Percentiles rank a stretch among this genome's conserved stretches.
Conservation (phyloP, 352 stramenopile genomes). For the Elongisporangium undulatum region DNA sequence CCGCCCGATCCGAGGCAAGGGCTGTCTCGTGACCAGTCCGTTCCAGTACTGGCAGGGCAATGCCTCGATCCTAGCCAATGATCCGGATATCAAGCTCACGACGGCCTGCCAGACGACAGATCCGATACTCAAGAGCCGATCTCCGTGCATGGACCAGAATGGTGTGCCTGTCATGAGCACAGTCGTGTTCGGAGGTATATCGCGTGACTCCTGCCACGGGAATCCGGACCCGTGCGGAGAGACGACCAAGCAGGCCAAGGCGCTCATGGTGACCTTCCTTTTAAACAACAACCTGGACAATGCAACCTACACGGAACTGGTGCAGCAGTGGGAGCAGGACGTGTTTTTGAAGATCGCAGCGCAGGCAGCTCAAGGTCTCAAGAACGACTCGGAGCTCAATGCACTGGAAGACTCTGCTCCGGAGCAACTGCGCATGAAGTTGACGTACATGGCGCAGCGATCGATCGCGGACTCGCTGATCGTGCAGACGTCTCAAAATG, state of each 20-base stretch:
- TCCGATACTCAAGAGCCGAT: conserved; percentile 31
- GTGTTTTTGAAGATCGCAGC: conserved; percentile 56
- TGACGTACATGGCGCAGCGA: conserved; percentile 85
- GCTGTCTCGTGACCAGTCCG: conserved; percentile 77
- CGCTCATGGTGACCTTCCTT: conserved; percentile 88
- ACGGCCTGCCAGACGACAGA: conserved; percentile 83
- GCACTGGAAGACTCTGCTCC: conserved; percentile 15
- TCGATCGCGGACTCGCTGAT: conserved; percentile 80
- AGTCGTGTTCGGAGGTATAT: conserved; percentile 83
- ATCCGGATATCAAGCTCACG: conserved; percentile 85
- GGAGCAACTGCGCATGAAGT: conserved; percentile 46
- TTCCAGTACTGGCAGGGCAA: conserved; percentile 80
- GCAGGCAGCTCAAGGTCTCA: conserved; percentile 1
- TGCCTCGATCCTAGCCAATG: conserved; percentile 40
- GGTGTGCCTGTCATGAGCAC: conserved; percentile 86
- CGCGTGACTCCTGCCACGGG: conserved; percentile 52
- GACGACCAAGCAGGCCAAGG: conserved; percentile 58
- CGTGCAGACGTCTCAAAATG: conserved; percentile 86
- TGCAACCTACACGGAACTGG: conserved; percentile 64
- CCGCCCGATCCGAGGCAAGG: conserved; percentile 67
- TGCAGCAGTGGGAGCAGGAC: conserved; percentile 76
- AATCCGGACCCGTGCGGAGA: conserved; percentile 86
- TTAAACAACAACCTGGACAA: conserved; percentile 74
- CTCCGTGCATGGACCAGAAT: conserved; percentile 88
- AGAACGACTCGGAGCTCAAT: conserved; percentile 16